Base-by-base conservation (phyloP, 208 protist genomes). In the Endotrypanum monterogeii region DNA sequence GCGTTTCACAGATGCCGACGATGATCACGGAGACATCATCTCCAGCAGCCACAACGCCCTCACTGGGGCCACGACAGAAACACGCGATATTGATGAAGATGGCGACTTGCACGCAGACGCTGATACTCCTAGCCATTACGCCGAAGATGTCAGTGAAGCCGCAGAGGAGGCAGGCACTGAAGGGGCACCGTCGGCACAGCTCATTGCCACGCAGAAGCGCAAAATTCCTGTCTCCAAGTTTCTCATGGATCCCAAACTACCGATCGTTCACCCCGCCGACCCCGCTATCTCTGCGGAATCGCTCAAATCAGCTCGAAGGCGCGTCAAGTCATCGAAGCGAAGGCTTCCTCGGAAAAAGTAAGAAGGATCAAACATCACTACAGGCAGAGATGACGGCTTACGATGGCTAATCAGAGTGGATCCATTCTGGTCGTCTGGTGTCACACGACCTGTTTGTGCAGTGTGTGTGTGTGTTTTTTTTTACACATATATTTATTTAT, bases 1-100 rank as follows among this genome's bases (percentile, higher is more conserved):
- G 66, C 90, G 92, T 72, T 78, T 96, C 41, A 74, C 74, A 18
- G 80, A 83, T 0, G 62, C 54, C 0, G 56, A 65, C 3, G 73
- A 58, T 25, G 50, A 48, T 37, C 30, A 71, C 23, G 25, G 23
- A 7, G 32, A 54, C 4, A 65, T 56, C 35, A 39, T 5, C 30
- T 12, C 28, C 48, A 56, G 52, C 51, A 32, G 20, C 66, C 66
- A 50, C 6, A 23, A 70, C 25, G 66, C 46, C 66, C 32, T 70
- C 6, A 70, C 66, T 6, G 66, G 66, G 20, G 66, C 66, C 32
- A 18, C 39, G 28, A 70, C 66, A 32, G 46, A 25, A 41, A 12
- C 23, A n/a, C 63, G 16, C 50, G 2, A 48, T 28, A 39, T 30
- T 25, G 44, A 25, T 65, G 23, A 65, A n/a, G 46, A 48, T 65